Conservation (phyloP, 1,284 basidiomycete genomes). For the Hypsizygus ulmarius region DNA sequence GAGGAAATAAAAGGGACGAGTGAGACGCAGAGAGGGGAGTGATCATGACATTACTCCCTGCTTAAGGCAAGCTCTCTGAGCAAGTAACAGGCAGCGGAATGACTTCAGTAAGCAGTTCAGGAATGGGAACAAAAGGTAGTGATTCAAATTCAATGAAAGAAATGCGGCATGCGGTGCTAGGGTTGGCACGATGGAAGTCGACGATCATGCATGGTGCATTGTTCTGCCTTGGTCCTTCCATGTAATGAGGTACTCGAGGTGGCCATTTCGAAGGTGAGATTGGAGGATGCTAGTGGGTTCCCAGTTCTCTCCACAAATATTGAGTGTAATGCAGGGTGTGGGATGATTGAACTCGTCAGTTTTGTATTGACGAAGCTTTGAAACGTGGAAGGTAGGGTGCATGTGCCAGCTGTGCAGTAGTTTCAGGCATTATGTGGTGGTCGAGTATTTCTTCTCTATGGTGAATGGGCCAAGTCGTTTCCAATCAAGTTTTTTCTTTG, state of each 20-base stretch:
- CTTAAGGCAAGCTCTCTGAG: constrained; percentile 1
- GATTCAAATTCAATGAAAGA: neutral
- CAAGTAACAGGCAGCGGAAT: neutral
- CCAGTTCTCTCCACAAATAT: constrained; percentile 4
- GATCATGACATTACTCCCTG: constrained; percentile 5
- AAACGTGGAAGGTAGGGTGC: constrained; percentile 4
- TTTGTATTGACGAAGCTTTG: constrained; percentile 1
- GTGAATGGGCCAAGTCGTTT: constrained; percentile 1
- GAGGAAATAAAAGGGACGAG: too few relatives aligned
- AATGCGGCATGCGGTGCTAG: neutral
- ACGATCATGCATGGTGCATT: neutral
- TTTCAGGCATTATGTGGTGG: neutral
- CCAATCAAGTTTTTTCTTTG: constrained; percentile 7
- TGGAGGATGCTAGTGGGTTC: neutral
- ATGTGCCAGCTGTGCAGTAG: neutral
- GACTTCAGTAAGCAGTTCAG: neutral
- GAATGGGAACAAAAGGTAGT: constrained; percentile 1
- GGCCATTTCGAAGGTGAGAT: neutral
- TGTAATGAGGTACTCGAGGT: neutral
- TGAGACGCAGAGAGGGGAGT: too few relatives aligned
- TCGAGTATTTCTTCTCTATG: neutral
- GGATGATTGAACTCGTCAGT: neutral
- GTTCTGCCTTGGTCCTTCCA: constrained; percentile 4
- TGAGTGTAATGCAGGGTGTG: neutral
- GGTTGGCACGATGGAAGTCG: neutral